Base-by-base conservation (phyloP, 2,329 filamentous ascomycete genomes). In the Colletotrichum sp. region DNA sequence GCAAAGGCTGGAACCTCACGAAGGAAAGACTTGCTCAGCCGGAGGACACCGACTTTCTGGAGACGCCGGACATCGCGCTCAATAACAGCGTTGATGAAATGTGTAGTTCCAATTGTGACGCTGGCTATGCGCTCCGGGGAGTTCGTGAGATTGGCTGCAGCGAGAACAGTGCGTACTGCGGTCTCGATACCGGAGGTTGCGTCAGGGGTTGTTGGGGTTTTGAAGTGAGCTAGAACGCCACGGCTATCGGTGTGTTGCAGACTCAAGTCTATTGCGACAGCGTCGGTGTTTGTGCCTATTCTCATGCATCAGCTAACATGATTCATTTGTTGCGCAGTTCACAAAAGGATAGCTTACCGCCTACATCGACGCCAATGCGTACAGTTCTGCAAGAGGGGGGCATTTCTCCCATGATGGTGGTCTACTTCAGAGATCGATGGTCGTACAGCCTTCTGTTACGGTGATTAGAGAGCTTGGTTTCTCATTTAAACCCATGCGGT, bases 1-100 rank as follows among this genome's bases (percentile, higher is more conserved):
- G 89, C 83, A 69, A 88, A 90, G 1, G 88, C 87, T 6, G 87
- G 87, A 0, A 85, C 85, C 68, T 90, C 86, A 71, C 89, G 87
- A 4, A 88, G 87, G 76, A 90, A 92, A 0, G 89, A 88, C 0
- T 89, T 88, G 68, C 88, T 90, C 6, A 92, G 85, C 2, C 90
- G 86, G 16, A 92, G 79, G 3, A 92, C 89, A 2, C 89, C 90
- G 3, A 92, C 90, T 5, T 81, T 84, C 18, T 86, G 85, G 3
- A 92, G 80, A 3, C 89, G 85, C 3, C 84, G 79, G 8, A 83
- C 83, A 77, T 92, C 90, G 59, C 87, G 84, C 80, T 92, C 89
- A 1, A 92, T 84, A 3, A 92, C 88, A 8, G 90, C 90, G 76
- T 92, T 92, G 79, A 92, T 86, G 78, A 92, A 92, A 75, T 92